A percentile compares a stretch with the other conserved stretches of the same genome.
Evolutionary conservation across 1,284 basidiomycete species (phyloP).

Genomic region (Phellopilus nigrolimitatus): DNA sequence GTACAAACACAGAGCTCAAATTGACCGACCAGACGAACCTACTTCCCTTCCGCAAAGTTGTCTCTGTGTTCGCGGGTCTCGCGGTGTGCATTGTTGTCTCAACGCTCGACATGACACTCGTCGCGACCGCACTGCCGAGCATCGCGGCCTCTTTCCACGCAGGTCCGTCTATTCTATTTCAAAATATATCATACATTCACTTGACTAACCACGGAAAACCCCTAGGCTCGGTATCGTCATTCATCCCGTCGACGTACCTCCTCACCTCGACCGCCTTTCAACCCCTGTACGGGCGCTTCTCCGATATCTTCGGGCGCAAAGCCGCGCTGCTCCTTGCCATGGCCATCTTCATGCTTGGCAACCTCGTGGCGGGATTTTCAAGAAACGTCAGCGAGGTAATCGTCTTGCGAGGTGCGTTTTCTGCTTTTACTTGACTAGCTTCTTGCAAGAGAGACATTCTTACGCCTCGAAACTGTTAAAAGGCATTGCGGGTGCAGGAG

Average conservation of each 20-base stretch:
- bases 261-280: slow-evolving; percentile 66
- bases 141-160: slow-evolving; percentile 66
- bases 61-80: slow-evolving; percentile 58
- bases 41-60: slow-evolving; percentile 61
- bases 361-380: slow-evolving; percentile 54
- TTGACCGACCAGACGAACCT: slow-evolving; percentile 77
- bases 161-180: slow-evolving; percentile 23
- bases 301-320: slow-evolving; percentile 76
- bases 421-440: neutral
- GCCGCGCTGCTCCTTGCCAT: slow-evolving; percentile 54
- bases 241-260: slow-evolving; percentile 67
- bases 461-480: neutral
- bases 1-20: neutral
- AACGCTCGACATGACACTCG: slow-evolving; percentile 58
- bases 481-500: slow-evolving; percentile 58
- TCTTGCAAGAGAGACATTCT: too few species aligned
- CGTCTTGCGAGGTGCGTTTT: slow-evolving; percentile 48
- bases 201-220: too few species aligned
- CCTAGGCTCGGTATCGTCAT: slow-evolving; percentile 51
- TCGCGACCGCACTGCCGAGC: slow-evolving; percentile 66
- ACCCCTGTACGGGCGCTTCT: slow-evolving; percentile 59
- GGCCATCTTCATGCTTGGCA: slow-evolving; percentile 58
- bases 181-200: neutral
- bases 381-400: slow-evolving; percentile 67
- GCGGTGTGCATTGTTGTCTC: slow-evolving; percentile 54